Conservation (phyloP, 2,329 filamentous ascomycete species). For the Claviceps sp. region DNA sequence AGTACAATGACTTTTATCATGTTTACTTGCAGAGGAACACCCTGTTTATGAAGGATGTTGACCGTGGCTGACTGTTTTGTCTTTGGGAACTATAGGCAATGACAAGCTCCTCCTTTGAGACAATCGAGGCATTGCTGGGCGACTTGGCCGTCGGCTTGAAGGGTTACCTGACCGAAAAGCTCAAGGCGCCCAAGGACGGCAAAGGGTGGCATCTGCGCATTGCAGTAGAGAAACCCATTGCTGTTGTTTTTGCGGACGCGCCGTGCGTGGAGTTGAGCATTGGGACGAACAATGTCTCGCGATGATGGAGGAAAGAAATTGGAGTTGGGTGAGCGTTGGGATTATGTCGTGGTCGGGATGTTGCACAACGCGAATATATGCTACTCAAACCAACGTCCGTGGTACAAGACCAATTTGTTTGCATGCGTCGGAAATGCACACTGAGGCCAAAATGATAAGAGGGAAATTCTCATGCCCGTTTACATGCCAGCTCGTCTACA, state of each 20-base stretch:
- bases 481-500: neutral
- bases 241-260: conserved; percentile 58
- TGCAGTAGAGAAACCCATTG: conserved; percentile 57
- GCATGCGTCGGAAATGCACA: neutral
- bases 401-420: neutral
- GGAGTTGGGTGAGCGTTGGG: too few relatives aligned
- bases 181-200: conserved; percentile 6
- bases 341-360: neutral
- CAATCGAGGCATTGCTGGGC: conserved; percentile 46
- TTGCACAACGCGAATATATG: neutral
- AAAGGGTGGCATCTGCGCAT: conserved; percentile 42
- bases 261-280: conserved; percentile 45
- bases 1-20: neutral
- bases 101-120: conserved; percentile 44
- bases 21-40: neutral
- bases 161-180: conserved; percentile 23
- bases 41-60: neutral
- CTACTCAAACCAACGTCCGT: neutral
- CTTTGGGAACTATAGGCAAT: conserved; percentile 27
- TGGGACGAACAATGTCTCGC: conserved; percentile 14
- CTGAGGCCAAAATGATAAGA: neutral
- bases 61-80: neutral
- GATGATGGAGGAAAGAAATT: neutral
- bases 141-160: conserved; percentile 33
- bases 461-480: neutral